Base-by-base conservation (phyloP, 2,329 filamentous ascomycete species). In the Aciculosporium take region DNA sequence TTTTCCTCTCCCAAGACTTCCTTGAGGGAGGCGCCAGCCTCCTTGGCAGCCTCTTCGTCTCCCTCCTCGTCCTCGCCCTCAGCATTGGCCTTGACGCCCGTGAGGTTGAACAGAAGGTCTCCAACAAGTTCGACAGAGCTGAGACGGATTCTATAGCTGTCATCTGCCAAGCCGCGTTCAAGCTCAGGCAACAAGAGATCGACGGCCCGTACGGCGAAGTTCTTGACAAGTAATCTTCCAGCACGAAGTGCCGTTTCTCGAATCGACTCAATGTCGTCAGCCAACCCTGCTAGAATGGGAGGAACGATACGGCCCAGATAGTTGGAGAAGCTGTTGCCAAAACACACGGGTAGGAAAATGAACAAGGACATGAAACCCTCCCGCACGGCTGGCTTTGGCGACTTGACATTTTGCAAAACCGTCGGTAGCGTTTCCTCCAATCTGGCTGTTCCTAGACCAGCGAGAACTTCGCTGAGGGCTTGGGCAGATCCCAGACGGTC, bases 281-380 rank as follows among this genome's bases (percentile, higher is more conserved):
- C 93, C 59, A 98, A 72, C 53, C 93, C 93, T 49, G 86, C 79
- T 48, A 98, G 71, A 53, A 98, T 96, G 17, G 91, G 84, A 15
- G 91, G 93, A 52, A 98, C 94, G 54, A 98, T 94, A 57, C 81
- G 87, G 63, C 81, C 85, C 46, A 98, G 80, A 56, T 98, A 98
- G 57, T 86, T 87, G 51, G 91, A 83, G 56, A 98, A 98, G 61
- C 88, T 94, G 71, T 98, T 98, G 55, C 91, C 91, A 54, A 98
- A 98, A 65, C 91, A 98, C 40, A 94, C 91, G 10, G 91, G 91
- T 66, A 98, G 77, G 74, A 95, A 98, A 51, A 98, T 96, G 65
- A 98, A 98, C 31, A 98, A 74, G 7, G 91, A 95, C 91, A 98
- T 98, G 68, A 98, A 98, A 35, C 91, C 91, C 69, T 98, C 91